Conservation (phyloP, 2,329 filamentous ascomycete genomes). For the Phialophora expanda region DNA sequence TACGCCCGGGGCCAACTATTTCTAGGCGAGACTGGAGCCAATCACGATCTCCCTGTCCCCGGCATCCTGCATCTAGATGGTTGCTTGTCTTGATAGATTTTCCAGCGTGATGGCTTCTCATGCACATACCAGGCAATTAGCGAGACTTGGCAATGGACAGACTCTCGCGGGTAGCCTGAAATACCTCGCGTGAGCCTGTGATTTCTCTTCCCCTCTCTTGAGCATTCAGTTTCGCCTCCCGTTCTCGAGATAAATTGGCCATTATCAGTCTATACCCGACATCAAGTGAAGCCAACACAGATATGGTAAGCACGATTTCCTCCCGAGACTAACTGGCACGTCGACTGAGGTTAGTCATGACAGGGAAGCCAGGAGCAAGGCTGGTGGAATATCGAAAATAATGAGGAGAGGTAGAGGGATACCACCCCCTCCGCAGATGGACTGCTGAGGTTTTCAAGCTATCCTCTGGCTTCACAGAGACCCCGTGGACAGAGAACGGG, state of each 20-base stretch:
- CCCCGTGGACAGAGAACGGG: background rate
- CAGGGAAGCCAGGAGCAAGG: conserved; percentile 10
- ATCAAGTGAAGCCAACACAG: background rate
- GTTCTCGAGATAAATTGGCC: too few relatives aligned
- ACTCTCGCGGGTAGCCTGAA: background rate
- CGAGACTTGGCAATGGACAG: conserved; percentile 3
- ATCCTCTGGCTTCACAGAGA: conserved; percentile 8
- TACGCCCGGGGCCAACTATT: background rate
- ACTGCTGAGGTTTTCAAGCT: conserved; percentile 4
- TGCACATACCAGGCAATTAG: background rate
- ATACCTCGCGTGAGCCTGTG: background rate
- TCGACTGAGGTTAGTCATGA: background rate
- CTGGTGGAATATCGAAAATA: conserved; percentile 10
- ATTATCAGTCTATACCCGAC: background rate
- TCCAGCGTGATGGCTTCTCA: background rate
- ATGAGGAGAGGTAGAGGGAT: conserved; percentile 6
- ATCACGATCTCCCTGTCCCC: background rate
- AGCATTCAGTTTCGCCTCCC: background rate
- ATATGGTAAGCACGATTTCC: background rate
- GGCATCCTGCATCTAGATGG: background rate
- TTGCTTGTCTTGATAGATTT: background rate
- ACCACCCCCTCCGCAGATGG: background rate
- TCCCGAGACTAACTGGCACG: background rate
- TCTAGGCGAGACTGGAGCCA: background rate
- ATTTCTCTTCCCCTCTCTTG: background rate